Evolutionary conservation across 2,329 filamentous ascomycete genomes (phyloP).

Genomic region (Claviceps cyperi): DNA sequence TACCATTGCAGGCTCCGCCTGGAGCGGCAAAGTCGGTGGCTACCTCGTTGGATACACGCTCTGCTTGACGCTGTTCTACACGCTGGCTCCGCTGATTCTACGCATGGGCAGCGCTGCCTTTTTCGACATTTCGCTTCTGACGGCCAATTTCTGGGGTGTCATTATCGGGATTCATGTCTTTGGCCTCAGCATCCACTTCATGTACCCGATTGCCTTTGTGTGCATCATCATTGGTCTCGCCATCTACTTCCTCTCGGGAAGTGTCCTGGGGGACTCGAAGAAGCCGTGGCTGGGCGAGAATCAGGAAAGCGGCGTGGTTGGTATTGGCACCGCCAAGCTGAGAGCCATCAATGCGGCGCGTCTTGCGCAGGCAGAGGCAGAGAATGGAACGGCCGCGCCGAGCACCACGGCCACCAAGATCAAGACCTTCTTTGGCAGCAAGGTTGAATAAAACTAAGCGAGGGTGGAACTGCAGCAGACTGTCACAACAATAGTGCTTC

Average conservation of each 20-base stretch:
- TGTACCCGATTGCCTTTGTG: conserved; percentile 94
- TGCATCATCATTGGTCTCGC: conserved; percentile 76
- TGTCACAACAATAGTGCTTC: too few relatives aligned
- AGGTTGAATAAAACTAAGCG: not conserved
- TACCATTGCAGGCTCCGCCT: conserved; percentile 7
- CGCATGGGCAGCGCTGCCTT: conserved; percentile 85
- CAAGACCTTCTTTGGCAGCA: not conserved
- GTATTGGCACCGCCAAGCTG: conserved; percentile 73
- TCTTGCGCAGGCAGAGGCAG: conserved; percentile 21
- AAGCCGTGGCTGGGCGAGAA: conserved; percentile 91
- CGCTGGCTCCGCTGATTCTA: conserved; percentile 71
- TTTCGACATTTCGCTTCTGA: conserved; percentile 90
- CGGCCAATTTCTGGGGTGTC: conserved; percentile 93
- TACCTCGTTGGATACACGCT: conserved; percentile 88
- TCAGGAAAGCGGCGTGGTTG: conserved; percentile 68
- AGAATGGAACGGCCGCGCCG: conserved; percentile 9
- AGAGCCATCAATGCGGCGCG: conserved; percentile 49
- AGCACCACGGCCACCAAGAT: not conserved
- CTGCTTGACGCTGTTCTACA: conserved; percentile 73
- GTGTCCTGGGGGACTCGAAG: conserved; percentile 68
- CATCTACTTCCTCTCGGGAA: conserved; percentile 76
- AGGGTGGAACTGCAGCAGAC: not conserved
- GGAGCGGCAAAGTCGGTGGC: conserved; percentile 40
- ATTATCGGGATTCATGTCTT: conserved; percentile 86
- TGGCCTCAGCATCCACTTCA: conserved; percentile 62